Evolutionary conservation across 805 yeast genomes (phyloP).

Genomic region (Brettanomyces naardenensis): DNA sequence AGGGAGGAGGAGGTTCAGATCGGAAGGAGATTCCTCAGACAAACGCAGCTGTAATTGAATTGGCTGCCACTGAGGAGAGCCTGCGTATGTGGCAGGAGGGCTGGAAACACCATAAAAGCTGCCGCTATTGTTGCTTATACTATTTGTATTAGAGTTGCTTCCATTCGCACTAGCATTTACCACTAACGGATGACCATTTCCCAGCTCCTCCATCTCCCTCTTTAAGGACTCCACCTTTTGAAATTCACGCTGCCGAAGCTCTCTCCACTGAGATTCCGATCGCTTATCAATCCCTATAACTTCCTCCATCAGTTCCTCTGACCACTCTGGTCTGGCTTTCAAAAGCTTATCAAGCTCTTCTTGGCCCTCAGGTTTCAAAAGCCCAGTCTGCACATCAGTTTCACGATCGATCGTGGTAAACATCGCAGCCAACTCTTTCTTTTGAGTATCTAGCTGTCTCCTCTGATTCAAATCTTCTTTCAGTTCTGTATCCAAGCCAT

Average conservation of each 20-base stretch:
- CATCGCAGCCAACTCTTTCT: constrained; percentile 15
- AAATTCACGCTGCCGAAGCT: constrained; percentile 30
- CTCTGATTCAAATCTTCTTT: constrained; percentile 20
- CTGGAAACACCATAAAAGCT: neutral
- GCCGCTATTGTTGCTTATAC: neutral
- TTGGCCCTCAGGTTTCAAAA: constrained; percentile 21
- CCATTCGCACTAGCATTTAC: constrained; percentile 24
- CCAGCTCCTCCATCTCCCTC: constrained; percentile 14
- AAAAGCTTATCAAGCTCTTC: constrained; percentile 15
- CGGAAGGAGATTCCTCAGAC: constrained; percentile 8
- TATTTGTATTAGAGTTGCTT: neutral
- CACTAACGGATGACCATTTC: no score
- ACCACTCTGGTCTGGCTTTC: constrained; percentile 25
- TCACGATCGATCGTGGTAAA: constrained; percentile 17
- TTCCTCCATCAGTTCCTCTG: constrained; percentile 21
- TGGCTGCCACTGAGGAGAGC: no score
- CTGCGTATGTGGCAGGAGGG: neutral
- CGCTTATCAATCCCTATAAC: constrained; percentile 24
- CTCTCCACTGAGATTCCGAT: constrained; percentile 32
- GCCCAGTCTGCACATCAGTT: constrained; percentile 23
- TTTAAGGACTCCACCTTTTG: constrained; percentile 21
- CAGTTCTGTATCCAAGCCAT: constrained; percentile 25
- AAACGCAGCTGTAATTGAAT: no score
- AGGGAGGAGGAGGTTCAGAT: constrained; percentile 21
- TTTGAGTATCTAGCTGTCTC: constrained; percentile 19